Evolutionary conservation across 495 filamentous ascomycete species (phyloP).

Genomic region (Thermothielavioides terrestris): DNA sequence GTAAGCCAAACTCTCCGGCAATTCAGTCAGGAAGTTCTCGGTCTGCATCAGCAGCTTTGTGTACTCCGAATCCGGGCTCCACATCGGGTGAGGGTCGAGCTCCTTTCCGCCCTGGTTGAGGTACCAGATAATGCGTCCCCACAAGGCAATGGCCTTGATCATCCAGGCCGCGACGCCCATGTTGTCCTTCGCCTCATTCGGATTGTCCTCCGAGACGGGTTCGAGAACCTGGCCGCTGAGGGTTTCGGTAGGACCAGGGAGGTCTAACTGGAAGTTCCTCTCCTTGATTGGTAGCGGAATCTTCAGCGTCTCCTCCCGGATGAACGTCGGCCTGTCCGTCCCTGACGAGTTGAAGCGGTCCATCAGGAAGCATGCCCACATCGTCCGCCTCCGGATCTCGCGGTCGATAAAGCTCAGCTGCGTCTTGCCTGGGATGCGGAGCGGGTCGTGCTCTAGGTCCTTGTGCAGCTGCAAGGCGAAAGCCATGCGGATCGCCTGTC

Average conservation of each 20-base stretch:
- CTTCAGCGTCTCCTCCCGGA: conserved; percentile 78
- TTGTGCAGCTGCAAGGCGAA: conserved; percentile 91
- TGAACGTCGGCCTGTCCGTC: conserved; percentile 86
- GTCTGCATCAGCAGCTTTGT: conserved; percentile 59
- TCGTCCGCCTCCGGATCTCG: conserved; percentile 83
- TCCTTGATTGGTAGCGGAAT: conserved; percentile 89
- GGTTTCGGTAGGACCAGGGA: conserved; percentile 79
- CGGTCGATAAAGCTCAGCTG: conserved; percentile 84
- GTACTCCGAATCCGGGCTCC: conserved; percentile 74
- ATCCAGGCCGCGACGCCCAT: conserved; percentile 95
- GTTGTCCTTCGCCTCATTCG: conserved; percentile 65
- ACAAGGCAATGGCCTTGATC: conserved; percentile 75
- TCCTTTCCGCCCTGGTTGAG: conserved; percentile 87
- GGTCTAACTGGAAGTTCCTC: conserved; percentile 81
- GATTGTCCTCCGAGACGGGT: conserved; percentile 49
- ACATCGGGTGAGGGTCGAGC: conserved; percentile 64
- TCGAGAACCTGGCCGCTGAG: conserved; percentile 66
- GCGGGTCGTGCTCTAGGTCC: conserved; percentile 82
- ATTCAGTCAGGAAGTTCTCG: conserved; percentile 56
- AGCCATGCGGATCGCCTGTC: conserved; percentile 93
- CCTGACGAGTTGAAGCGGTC: conserved; percentile 95
- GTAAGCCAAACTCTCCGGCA: conserved; percentile 65
- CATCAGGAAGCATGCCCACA: conserved; percentile 98
- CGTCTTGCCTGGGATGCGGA: conserved; percentile 54
- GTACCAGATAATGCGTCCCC: conserved; percentile 84